phyloP scores from a whole-genome alignment of 306 rosid genomes.

The Sicyos baderoa region DNA sequence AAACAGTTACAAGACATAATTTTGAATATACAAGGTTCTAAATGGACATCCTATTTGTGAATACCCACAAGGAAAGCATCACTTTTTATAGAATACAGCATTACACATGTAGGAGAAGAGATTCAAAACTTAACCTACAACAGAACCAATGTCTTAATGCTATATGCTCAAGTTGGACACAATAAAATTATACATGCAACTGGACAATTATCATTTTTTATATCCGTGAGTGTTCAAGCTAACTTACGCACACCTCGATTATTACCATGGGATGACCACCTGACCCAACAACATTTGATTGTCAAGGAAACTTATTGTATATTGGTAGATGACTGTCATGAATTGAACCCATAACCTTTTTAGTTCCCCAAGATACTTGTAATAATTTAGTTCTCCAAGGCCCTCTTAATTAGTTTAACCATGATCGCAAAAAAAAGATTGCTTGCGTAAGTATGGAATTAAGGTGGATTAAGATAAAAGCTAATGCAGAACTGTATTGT shows the following conservation, averaged over 20 bases:
- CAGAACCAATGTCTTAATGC: neutral
- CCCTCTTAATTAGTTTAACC: neutral
- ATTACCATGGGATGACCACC: no score
- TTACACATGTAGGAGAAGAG: neutral
- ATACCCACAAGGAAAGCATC: neutral
- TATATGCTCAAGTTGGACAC: neutral
- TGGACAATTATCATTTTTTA: neutral
- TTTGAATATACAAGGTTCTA: neutral
- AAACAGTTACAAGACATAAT: conserved; percentile 14
- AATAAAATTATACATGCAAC: neutral
- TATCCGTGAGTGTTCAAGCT: no score
- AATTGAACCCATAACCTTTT: no score
- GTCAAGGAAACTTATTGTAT: no score
- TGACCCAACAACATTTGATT: no score
- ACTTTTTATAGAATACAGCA: neutral
- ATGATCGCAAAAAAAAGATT: neutral
- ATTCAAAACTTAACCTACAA: neutral
- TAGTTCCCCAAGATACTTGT: no score
- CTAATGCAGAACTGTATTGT: neutral
- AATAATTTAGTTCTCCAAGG: no score
- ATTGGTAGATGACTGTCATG: no score
- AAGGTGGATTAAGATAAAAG: neutral
- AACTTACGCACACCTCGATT: no score
- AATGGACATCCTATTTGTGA: neutral
- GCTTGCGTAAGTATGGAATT: neutral